Evolutionary conservation across 148 eudicot species (phyloP).

Genomic region (Dysphania ambrosioides): DNA sequence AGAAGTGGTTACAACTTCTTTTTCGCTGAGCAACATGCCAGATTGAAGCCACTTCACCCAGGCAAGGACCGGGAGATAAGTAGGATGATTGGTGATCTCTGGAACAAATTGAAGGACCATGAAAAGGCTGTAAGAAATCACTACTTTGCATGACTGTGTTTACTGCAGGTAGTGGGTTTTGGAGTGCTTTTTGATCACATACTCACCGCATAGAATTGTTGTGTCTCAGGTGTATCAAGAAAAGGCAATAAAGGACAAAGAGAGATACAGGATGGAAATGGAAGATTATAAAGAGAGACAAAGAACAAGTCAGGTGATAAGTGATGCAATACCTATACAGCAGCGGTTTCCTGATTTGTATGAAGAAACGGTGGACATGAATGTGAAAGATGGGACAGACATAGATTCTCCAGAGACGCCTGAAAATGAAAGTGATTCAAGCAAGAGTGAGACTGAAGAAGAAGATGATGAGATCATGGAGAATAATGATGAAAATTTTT

Average conservation of each 20-base stretch:
- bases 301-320: conserved; percentile 42
- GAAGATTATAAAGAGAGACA: conserved; percentile 54
- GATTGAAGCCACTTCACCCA: conserved; percentile 63
- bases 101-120: conserved; percentile 62
- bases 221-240: conserved; percentile 69
- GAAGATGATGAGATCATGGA: conserved; percentile 24
- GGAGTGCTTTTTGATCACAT: background rate
- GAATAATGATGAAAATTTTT: conserved; percentile 28
- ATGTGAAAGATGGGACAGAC: conserved; percentile 31
- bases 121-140: conserved; percentile 61
- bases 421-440: conserved; percentile 40
- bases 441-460: conserved; percentile 33
- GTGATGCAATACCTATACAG: conserved; percentile 48
- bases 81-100: conserved; percentile 86
- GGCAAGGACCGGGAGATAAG: conserved; percentile 87
- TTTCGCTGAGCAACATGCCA: conserved; percentile 88
- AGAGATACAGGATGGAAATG: conserved; percentile 81
- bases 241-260: conserved; percentile 75
- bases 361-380: conserved; percentile 29
- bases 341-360: conserved; percentile 45
- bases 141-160: background rate
- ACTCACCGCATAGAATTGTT: background rate
- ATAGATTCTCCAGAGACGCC: conserved; percentile 27
- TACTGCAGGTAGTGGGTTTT: background rate
- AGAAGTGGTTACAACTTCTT: conserved; percentile 94